phyloP scores from a whole-genome alignment of 192 early-diverging fungal species.

The Thamnidium elegans region DNA sequence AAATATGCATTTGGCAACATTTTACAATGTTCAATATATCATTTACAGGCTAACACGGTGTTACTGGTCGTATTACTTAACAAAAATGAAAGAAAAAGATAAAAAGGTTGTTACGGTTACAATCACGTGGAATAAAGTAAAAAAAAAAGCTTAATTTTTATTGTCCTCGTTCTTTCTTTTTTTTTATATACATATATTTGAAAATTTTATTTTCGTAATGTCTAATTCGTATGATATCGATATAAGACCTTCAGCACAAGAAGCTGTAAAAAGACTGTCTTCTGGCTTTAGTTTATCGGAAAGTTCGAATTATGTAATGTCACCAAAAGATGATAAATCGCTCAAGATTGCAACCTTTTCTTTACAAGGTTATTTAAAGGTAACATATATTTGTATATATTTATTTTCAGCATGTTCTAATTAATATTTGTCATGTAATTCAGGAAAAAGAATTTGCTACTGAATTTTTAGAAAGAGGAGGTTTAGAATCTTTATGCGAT shows the following conservation, averaged over 20 bases:
- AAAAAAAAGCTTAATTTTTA: not conserved
- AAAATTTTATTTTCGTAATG: conserved; percentile 1
- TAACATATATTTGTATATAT: conserved; percentile 17
- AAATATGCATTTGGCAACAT: no score
- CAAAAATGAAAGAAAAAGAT: no score
- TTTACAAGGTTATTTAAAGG: conserved; percentile 63
- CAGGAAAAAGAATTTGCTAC: conserved; percentile 65
- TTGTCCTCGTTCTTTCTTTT: not conserved
- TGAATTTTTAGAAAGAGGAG: conserved; percentile 57
- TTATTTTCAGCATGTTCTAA: no score
- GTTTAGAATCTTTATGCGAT: conserved; percentile 55
- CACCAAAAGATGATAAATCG: conserved; percentile 46
- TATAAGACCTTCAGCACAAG: conserved; percentile 19
- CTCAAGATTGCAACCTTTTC: conserved; percentile 60
- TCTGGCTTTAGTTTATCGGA: conserved; percentile 4
- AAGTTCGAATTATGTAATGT: not conserved
- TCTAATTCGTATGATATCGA: conserved; percentile 16
- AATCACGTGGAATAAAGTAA: no score
- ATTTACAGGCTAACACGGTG: no score
- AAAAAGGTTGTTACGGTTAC: no score
- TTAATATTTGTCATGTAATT: not conserved
- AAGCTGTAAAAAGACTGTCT: conserved; percentile 31
- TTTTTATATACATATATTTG: no score
- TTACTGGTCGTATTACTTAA: no score
- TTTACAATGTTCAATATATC: no score